These are phyloP conservation scores for Staphylotrichum longicolle DNA, from an alignment of 495 filamentous ascomycete genomes.

Conservation along the genomic window DNA sequence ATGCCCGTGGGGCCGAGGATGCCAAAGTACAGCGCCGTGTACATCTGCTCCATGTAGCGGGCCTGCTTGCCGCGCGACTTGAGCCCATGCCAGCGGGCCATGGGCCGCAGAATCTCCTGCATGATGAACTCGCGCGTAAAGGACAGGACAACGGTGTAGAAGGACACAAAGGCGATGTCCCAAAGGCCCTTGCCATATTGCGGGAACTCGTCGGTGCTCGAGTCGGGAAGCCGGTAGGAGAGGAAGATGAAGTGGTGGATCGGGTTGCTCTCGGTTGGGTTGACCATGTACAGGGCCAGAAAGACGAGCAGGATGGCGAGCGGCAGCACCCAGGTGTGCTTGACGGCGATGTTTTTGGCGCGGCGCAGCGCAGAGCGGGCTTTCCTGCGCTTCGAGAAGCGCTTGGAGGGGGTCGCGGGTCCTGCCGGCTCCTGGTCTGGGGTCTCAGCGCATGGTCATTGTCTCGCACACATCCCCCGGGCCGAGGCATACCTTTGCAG, in stretches of 20 bases:
- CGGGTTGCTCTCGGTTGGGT: constrained; percentile 79
- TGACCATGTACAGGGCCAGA: constrained; percentile 66
- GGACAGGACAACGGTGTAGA: constrained; percentile 84
- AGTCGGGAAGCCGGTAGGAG: constrained; percentile 71
- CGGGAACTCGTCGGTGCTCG: constrained; percentile 50
- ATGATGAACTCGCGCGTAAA: constrained; percentile 97
- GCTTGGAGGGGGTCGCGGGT: constrained; percentile 38
- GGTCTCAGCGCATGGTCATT: constrained; percentile 11
- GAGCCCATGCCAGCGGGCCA: constrained; percentile 70
- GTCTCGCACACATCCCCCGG: background rate
- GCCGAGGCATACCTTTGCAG: constrained; percentile 25
- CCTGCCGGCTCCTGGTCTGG: constrained; percentile 21
- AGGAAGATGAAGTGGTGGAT: constrained; percentile 87
- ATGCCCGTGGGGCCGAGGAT: constrained; percentile 82
- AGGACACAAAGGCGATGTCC: constrained; percentile 83
- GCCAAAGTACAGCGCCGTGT: constrained; percentile 93
- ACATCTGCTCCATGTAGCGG: constrained; percentile 96
- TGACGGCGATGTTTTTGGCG: constrained; percentile 63
- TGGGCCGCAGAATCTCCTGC: constrained; percentile 83
- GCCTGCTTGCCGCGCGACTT: constrained; percentile 73
- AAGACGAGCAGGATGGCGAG: constrained; percentile 65
- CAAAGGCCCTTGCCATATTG: constrained; percentile 88
- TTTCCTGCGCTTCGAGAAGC: constrained; percentile 55
- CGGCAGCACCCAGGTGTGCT: constrained; percentile 80
- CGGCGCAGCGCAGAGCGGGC: constrained; percentile 62